These are phyloP conservation scores for Sphaerulina musiva DNA, from an alignment of 2,329 filamentous ascomycete species.

Conservation along the genomic window DNA sequence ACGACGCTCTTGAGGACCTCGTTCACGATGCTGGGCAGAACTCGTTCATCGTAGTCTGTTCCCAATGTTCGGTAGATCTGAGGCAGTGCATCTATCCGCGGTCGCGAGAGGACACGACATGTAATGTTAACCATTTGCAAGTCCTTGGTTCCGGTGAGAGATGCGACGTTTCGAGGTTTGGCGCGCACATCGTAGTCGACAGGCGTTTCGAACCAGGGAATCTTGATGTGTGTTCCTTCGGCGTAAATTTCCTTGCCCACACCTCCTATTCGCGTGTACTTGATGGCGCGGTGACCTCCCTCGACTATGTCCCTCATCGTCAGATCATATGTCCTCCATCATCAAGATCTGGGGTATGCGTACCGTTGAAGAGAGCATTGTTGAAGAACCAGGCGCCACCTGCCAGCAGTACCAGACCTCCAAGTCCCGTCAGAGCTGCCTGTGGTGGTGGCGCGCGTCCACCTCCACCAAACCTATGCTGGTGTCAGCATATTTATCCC, in stretches of 20 bases:
- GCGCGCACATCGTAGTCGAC: conserved; percentile 96
- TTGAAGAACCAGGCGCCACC: conserved; percentile 51
- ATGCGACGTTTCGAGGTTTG: conserved; percentile 92
- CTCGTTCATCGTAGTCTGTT: conserved; percentile 93
- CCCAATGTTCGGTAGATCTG: conserved; percentile 97
- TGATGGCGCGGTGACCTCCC: conserved; percentile 97
- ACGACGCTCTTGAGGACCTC: conserved; percentile 99
- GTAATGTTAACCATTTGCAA: conserved; percentile 99
- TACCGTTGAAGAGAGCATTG: conserved; percentile 64
- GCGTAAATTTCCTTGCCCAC: conserved; percentile 93
- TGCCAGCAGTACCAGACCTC: conserved; percentile 48
- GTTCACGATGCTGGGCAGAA: conserved; percentile 97
- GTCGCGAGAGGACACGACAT: conserved; percentile 93
- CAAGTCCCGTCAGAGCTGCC: conserved; percentile 50
- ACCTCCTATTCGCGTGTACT: conserved; percentile 82
- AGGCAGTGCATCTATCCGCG: conserved; percentile 78
- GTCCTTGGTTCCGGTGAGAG: conserved; percentile 96
- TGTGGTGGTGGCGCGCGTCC: conserved; percentile 45
- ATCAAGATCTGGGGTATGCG: conserved; percentile 12
- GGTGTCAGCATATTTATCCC: conserved; percentile 16
- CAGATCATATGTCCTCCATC: not conserved
- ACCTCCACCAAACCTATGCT: conserved; percentile 42
- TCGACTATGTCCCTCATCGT: conserved; percentile 54
- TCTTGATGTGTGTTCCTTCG: conserved; percentile 91
- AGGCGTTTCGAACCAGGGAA: conserved; percentile 96